Evolutionary conservation across 495 filamentous ascomycete species (phyloP), one percentile per base, ranked within the genome.

Genomic region (Aspergillus kassunensis): DNA sequence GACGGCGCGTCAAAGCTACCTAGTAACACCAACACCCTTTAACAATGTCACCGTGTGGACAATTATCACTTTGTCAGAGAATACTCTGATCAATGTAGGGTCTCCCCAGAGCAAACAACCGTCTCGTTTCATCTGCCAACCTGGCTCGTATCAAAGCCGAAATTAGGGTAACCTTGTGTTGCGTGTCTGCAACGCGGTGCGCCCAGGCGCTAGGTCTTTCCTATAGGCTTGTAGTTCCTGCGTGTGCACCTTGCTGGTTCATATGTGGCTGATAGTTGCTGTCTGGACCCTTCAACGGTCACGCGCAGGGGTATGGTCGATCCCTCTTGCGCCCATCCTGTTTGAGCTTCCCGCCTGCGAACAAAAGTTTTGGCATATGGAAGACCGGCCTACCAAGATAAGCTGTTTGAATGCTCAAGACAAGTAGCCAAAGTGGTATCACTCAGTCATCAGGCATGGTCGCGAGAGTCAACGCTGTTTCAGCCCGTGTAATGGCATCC

Each of bases 401-500:
- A n/a, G n/a, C n/a, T n/a, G n/a, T n/a, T n/a, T n/a, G n/a, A n/a
- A n/a, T n/a, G n/a, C n/a, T n/a, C n/a, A n/a, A 19, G 15, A 21
- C 18, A 11, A 24, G 21, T 42, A n/a, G n/a, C n/a, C n/a, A n/a
- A n/a, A n/a, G n/a, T n/a, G n/a, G n/a, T n/a, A 23, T n/a, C 39
- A 2, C 48, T 76, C 71, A 76, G 50, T 71, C 73, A 31, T 69
- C 66, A 1, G 68, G 51, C 50, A 63, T 48, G 0, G 61, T 55
- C 31, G 67, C 56, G n/a, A 75, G 50, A 49, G 74, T 74, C 52
- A 85, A 63, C n/a, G 77, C 73, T 29, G 70, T 74, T 52, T 76
- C 73, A 18, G 77, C 75, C 35, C 68, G 61, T 40, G 64, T 61
- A 44, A 84, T 73, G 10, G 79, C 79, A 34, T 80, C 75, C 11